Percentiles rank a stretch among this genome's conserved stretches.
Evolutionary conservation across 1,139 yeast genomes (phyloP).

Genomic region (Suhomyces choctaworum): DNA sequence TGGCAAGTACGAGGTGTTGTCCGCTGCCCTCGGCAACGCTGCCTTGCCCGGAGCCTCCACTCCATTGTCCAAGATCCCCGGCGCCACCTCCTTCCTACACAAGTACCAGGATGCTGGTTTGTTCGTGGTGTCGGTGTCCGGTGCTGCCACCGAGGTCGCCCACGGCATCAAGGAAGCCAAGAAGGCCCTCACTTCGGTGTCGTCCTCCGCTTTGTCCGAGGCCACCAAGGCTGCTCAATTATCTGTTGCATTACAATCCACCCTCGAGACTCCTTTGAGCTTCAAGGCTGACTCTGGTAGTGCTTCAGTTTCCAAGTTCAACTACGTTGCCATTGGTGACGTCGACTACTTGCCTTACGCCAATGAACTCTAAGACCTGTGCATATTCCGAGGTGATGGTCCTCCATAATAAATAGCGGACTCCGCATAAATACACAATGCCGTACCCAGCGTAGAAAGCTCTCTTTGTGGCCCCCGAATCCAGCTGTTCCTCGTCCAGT

Average conservation of each 20-base stretch:
- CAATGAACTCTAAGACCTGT: slow-evolving; percentile 67
- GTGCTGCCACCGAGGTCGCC: slow-evolving; percentile 60
- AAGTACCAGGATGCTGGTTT: slow-evolving; percentile 81
- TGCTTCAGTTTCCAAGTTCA: slow-evolving; percentile 64
- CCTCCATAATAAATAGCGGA: slow-evolving; percentile 7
- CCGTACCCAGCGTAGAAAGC: too few relatives aligned
- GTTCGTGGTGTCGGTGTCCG: slow-evolving; percentile 69
- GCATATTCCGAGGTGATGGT: slow-evolving; percentile 9
- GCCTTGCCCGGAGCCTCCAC: slow-evolving; percentile 49
- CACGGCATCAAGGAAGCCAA: slow-evolving; percentile 63
- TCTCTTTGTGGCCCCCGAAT: too few relatives aligned
- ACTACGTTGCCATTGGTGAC: slow-evolving; percentile 91
- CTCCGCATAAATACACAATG: slow-evolving; percentile 5
- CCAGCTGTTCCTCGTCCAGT: too few relatives aligned
- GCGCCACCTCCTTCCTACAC: slow-evolving; percentile 60
- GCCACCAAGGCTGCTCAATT: slow-evolving; percentile 51
- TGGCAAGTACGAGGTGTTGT: slow-evolving; percentile 69
- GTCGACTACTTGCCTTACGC: slow-evolving; percentile 84
- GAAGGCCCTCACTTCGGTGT: slow-evolving; percentile 48
- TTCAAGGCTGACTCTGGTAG: slow-evolving; percentile 47
- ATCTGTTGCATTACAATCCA: slow-evolving; percentile 46
- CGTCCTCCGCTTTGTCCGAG: slow-evolving; percentile 37
- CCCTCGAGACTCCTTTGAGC: slow-evolving; percentile 48
- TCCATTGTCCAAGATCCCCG: slow-evolving; percentile 51
- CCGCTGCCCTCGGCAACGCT: slow-evolving; percentile 72